These are phyloP conservation scores for Boletus subparvulus DNA, from an alignment of 768 basidiomycete species.

Conservation along the genomic window DNA sequence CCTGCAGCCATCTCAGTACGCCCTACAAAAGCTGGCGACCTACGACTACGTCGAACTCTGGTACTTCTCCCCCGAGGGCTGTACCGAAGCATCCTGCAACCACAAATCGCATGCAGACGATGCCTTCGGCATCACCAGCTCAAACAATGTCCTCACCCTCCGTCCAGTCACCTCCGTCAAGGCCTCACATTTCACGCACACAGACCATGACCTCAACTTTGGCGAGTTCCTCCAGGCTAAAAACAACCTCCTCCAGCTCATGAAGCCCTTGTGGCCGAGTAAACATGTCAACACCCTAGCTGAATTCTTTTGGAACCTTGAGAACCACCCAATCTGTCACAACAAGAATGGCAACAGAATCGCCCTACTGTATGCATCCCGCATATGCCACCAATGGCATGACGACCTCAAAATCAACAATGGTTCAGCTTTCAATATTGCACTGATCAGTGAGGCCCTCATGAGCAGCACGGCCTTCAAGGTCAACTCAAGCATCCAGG, in stretches of 20 bases:
- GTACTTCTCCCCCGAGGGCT: conserved; percentile 8
- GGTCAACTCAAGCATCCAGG: neutral
- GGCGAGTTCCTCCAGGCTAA: conserved; percentile 19
- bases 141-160: conserved; percentile 8
- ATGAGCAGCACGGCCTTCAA: neutral
- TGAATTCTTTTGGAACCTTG: conserved; percentile 5
- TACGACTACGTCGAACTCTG: conserved; percentile 5
- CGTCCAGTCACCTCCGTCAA: conserved; percentile 12
- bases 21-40: conserved; percentile 3
- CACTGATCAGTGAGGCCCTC: neutral
- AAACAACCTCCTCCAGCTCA: neutral
- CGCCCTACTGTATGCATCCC: neutral
- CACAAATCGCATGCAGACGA: neutral
- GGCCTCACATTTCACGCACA: conserved; percentile 9
- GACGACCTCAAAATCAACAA: neutral
- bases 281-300: neutral
- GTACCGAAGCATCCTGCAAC: neutral
- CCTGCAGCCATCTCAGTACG: too few species aligned
- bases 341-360: neutral
- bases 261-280: neutral
- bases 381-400: neutral
- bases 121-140: conserved; percentile 8
- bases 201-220: conserved; percentile 22
- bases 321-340: neutral
- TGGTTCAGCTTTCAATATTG: neutral